Base-by-base conservation (phyloP, 1,139 yeast genomes). In the Lodderomyces pseudojiufengensis region DNA sequence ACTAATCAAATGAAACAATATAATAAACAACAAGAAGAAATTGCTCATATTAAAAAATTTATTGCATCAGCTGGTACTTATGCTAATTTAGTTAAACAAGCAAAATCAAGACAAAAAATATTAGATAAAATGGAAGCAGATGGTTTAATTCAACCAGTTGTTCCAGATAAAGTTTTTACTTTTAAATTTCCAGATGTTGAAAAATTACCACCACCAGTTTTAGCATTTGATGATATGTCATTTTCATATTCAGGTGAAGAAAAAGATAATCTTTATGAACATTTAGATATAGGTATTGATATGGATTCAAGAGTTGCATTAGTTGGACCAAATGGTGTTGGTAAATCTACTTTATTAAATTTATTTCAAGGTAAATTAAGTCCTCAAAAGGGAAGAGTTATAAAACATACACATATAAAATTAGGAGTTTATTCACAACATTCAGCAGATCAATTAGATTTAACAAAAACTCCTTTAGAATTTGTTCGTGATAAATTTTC, bases 51-150 rank as follows among this genome's bases (percentile, higher is more conserved):
- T 67, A 94, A 92, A 77, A 92, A 92, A 72, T 92, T 92, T 63
- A 94, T 92, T 71, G 98, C 98, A 36, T 85, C 96, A 51, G 98
- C 98, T 46, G 98, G 99, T 90, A 94, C 98, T 43, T 94, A 92
- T 71, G 98, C 99, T 46, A 94, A 94, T 71, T 77, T 92, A 75
- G 98, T 94, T 42, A 86, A 85, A 66, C 98, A 92, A 72, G 99
- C 99, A 47, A 92, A 92, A 69, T 92, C 98, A 32, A 87, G 97
- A 73, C 98, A 94, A 77, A 92, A 94, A 82, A 94, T 92, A 61
- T 77, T 92, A 66, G 98, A 92, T 70, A 94, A 94, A 81, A 94
- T 92, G 98, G 98, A 92, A 71, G 98, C 98, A 51, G 98, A 92
- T 62, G 99, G 98, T 60, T 78, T 92, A 55, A 84, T 92, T 57